phyloP scores from a whole-genome alignment of 331 rosid genomes.

The Acacia pycnantha region DNA sequence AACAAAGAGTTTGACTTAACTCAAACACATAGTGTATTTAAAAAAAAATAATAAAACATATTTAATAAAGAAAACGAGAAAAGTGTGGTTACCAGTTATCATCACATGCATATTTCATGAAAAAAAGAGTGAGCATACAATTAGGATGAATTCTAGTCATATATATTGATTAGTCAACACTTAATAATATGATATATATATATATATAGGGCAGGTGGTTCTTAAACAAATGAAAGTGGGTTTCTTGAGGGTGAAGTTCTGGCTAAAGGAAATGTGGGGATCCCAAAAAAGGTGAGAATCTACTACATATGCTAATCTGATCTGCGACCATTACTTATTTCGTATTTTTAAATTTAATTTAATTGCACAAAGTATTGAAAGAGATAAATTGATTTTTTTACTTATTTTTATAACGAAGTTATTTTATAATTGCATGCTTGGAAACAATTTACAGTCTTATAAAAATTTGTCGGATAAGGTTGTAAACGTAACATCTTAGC shows the following conservation, averaged over 20 bases:
- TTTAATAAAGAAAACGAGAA: not conserved
- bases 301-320: not conserved
- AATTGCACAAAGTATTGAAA: not conserved
- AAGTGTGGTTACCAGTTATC: not conserved
- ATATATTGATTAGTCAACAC: not conserved
- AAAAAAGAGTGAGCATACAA: not conserved
- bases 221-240: not conserved
- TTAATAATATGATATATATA: not conserved
- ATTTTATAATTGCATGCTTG: no score
- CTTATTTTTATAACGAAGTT: no score
- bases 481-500: no score
- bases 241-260: slow-evolving; percentile 9
- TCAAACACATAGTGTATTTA: not conserved
- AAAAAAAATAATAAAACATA: not conserved
- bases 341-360: not conserved
- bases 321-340: not conserved
- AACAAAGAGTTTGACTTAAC: not conserved
- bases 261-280: not conserved
- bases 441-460: not conserved
- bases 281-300: not conserved
- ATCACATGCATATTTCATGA: not conserved
- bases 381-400: not conserved
- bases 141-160: not conserved
- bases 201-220: not conserved
- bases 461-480: no score